Base-by-base conservation (phyloP, 78 protist genomes). In the Dictyostelium citrinum region DNA sequence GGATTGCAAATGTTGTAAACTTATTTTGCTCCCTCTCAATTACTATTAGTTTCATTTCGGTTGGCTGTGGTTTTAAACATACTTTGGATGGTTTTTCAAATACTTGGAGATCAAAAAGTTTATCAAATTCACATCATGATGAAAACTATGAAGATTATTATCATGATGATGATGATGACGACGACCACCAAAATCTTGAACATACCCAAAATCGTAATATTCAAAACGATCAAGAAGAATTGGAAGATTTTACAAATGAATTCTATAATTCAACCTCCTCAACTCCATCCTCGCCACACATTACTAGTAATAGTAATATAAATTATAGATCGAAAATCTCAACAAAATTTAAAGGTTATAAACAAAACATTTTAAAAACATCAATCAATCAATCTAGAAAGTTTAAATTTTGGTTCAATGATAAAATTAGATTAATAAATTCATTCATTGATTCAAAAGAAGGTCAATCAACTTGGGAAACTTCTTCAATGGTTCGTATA, bases 41-140 rank as follows among this genome's bases (percentile, higher is more conserved):
- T 35, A 81, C 95, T 0, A 83, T 90, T 24, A 90, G 95, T 46
- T 90, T 67, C 33, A 82, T 90, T 45, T 81, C 95, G 49, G 80
- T 90, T 7, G 95, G 90, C 20, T 45, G 45, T 70, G 95, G 95
- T 12, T 90, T 76, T 14, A 90, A 90, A 90, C 95, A 90, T 55
- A 77, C 74, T 20, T 33, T 84, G 5, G 93, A 88, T 76, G 93
- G 93, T 1, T 88, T 81, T 11, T 33, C 37, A 31, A 12, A 33
- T n/a, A 35, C 80, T n/a, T 88, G 93, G 93, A 74, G 93, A 76
- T 5, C 45, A 22, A 75, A 41, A 55, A 80, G 93, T 76, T 41
- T 88, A 39, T 74, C 71, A 37, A 35, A 84, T 43, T 71, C 67
- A 7, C 35, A 58, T 35, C 76, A 84, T 78, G 78, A 71, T 7